Evolutionary conservation across 768 basidiomycete species (phyloP).

Genomic region (Phylloporus scabripes): DNA sequence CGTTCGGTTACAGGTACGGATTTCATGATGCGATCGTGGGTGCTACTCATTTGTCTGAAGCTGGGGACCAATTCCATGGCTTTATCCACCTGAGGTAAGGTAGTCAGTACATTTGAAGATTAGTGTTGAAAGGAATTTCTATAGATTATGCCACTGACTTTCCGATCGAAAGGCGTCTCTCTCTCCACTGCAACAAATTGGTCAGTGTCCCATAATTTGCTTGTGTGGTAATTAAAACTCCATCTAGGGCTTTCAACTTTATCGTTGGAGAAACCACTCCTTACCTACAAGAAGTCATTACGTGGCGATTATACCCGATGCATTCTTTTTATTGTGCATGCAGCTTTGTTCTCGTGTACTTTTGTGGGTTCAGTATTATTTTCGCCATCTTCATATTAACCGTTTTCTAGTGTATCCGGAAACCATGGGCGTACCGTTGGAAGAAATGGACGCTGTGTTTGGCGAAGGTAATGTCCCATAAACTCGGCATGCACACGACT

Average conservation of each 20-base stretch:
- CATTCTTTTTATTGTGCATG: constrained; percentile 89
- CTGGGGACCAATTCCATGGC: constrained; percentile 88
- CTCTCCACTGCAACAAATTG: constrained; percentile 87
- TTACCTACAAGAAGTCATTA: constrained; percentile 77
- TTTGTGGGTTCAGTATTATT: constrained; percentile 45
- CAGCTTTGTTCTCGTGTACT: constrained; percentile 82
- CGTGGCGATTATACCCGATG: constrained; percentile 93
- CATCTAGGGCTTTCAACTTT: constrained; percentile 70
- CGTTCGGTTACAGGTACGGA: constrained; percentile 77
- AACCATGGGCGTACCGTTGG: constrained; percentile 80
- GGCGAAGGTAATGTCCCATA: constrained; percentile 59
- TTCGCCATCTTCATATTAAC: constrained; percentile 6
- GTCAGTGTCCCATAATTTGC: constrained; percentile 15
- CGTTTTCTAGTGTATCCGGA: constrained; percentile 66
- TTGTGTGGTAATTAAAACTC: constrained; percentile 9
- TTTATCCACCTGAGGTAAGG: constrained; percentile 77
- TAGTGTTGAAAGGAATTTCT: constrained; percentile 2
- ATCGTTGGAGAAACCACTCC: constrained; percentile 87
- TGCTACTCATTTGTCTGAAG: constrained; percentile 21
- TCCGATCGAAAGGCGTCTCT: constrained; percentile 94
- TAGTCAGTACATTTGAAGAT: constrained; percentile 1
- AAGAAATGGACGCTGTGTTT: constrained; percentile 89
- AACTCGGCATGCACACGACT: constrained; percentile 11
- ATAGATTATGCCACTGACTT: constrained; percentile 82
- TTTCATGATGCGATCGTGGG: not conserved